Percentiles rank a stretch among this genome's conserved stretches.
Evolutionary conservation across 2,329 filamentous ascomycete genomes (phyloP).

Genomic region (Neofusicoccum parvum): DNA sequence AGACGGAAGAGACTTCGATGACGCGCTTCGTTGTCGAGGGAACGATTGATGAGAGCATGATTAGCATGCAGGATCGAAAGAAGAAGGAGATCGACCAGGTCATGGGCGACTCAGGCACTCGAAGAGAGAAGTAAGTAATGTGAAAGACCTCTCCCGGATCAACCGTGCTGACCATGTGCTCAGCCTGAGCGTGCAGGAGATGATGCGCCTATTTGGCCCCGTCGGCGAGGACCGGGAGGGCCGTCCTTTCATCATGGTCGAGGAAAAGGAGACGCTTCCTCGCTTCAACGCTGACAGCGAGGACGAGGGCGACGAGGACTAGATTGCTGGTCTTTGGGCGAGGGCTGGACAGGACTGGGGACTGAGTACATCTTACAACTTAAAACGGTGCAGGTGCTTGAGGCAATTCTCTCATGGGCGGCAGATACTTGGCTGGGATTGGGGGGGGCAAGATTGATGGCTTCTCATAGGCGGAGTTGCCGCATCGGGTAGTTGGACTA

Average conservation of each 20-base stretch:
- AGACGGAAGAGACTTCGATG: conserved; percentile 61
- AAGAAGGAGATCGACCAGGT: conserved; percentile 46
- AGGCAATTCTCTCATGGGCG: too few relatives aligned
- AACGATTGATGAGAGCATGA: conserved; percentile 61
- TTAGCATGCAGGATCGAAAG: conserved; percentile 60
- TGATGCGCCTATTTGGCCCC: conserved; percentile 52
- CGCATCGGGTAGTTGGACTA: too few relatives aligned
- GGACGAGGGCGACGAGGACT: conserved; percentile 37
- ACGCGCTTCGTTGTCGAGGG: conserved; percentile 58
- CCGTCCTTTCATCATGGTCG: conserved; percentile 44
- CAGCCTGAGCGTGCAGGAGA: conserved; percentile 40
- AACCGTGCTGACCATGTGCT: neutral
- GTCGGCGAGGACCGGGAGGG: conserved; percentile 43
- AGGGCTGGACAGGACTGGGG: too few relatives aligned
- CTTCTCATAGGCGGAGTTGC: too few relatives aligned
- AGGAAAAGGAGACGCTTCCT: conserved; percentile 33
- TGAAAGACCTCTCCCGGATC: neutral
- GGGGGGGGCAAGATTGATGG: too few relatives aligned
- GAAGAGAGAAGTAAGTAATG: conserved; percentile 29
- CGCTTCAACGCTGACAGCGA: conserved; percentile 35
- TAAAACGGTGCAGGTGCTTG: too few relatives aligned
- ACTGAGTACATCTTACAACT: too few relatives aligned
- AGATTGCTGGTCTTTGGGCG: neutral
- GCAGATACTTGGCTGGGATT: too few relatives aligned
- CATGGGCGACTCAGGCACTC: conserved; percentile 43